A percentile compares a stretch with the other conserved stretches of the same genome.
Evolutionary conservation across 371 early-diverging fungal species (phyloP).

Genomic region (Sporodiniella umbellata): DNA sequence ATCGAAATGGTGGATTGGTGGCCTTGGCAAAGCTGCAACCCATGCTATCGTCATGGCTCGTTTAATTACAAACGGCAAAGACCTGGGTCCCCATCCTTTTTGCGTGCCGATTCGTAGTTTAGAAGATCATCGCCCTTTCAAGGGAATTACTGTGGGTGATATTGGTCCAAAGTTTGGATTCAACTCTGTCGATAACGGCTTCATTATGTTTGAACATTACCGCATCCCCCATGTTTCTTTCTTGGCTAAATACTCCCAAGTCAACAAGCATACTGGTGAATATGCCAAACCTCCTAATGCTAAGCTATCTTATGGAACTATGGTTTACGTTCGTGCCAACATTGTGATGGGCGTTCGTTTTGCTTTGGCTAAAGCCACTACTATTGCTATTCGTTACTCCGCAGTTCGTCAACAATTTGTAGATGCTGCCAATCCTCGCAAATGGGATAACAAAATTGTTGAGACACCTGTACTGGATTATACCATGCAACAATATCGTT

Average conservation of each 20-base stretch:
- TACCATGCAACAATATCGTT: constrained; percentile 72
- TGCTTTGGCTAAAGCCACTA: constrained; percentile 56
- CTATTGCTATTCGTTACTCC: constrained; percentile 47
- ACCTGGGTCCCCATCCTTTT: constrained; percentile 83
- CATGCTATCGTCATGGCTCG: constrained; percentile 89
- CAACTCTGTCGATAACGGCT: constrained; percentile 84
- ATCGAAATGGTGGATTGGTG: constrained; percentile 93
- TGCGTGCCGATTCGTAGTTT: constrained; percentile 84
- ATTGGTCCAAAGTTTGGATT: constrained; percentile 90
- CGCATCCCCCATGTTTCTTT: constrained; percentile 79
- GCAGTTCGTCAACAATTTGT: constrained; percentile 52
- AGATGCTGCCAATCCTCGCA: constrained; percentile 43
- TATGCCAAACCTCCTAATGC: constrained; percentile 66
- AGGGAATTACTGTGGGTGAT: constrained; percentile 88
- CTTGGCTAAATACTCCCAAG: constrained; percentile 76
- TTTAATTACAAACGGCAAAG: constrained; percentile 74
- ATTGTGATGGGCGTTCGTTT: constrained; percentile 51
- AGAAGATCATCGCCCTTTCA: constrained; percentile 69
- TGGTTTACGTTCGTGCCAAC: constrained; percentile 71
- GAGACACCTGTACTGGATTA: constrained; percentile 79
- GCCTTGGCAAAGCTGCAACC: constrained; percentile 64
- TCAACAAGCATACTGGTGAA: constrained; percentile 61
- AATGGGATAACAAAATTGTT: constrained; percentile 33
- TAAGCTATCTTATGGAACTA: constrained; percentile 76
- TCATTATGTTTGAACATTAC: constrained; percentile 71